phyloP scores from a whole-genome alignment of 2,329 filamentous ascomycete species.

The Didymella pomorum region DNA sequence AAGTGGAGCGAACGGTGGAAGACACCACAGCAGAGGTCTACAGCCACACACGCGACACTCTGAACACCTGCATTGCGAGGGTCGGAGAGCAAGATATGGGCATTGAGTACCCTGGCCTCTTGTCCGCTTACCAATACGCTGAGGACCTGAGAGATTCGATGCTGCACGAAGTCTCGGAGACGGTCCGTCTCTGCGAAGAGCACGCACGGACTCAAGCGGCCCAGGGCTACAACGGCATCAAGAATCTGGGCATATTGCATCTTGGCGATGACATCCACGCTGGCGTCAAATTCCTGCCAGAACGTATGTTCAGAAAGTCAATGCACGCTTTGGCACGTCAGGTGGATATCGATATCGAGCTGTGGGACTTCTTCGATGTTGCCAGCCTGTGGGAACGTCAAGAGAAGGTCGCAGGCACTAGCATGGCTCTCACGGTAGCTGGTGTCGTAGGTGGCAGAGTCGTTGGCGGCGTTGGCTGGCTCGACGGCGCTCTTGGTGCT shows the following conservation, averaged over 20 bases:
- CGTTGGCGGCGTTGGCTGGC: conserved; percentile 84
- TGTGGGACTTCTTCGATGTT: conserved; percentile 94
- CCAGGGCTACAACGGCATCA: conserved; percentile 83
- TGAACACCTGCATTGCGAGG: conserved; percentile 77
- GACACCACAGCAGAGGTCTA: conserved; percentile 87
- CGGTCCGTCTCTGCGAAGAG: conserved; percentile 83
- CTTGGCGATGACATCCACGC: conserved; percentile 82
- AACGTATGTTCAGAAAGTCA: conserved; percentile 91
- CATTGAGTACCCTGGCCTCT: conserved; percentile 85
- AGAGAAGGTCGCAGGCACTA: conserved; percentile 92
- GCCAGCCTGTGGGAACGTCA: conserved; percentile 83
- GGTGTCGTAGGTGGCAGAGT: conserved; percentile 84
- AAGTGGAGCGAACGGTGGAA: conserved; percentile 83
- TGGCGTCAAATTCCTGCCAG: conserved; percentile 85
- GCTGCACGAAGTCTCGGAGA: conserved; percentile 83
- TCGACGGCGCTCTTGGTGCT: conserved; percentile 84
- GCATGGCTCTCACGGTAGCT: conserved; percentile 91
- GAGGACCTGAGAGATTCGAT: conserved; percentile 93
- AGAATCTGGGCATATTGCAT: conserved; percentile 85
- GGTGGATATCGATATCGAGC: conserved; percentile 84
- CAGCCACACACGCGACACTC: conserved; percentile 76
- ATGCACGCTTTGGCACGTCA: conserved; percentile 83
- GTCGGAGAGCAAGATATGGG: conserved; percentile 81
- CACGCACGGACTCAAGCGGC: conserved; percentile 81
- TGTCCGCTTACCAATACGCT: conserved; percentile 87